Evolutionary conservation across 1,284 basidiomycete genomes (phyloP), one percentile per base, ranked within the genome.

Genomic region (Rhodotorula sp.): DNA sequence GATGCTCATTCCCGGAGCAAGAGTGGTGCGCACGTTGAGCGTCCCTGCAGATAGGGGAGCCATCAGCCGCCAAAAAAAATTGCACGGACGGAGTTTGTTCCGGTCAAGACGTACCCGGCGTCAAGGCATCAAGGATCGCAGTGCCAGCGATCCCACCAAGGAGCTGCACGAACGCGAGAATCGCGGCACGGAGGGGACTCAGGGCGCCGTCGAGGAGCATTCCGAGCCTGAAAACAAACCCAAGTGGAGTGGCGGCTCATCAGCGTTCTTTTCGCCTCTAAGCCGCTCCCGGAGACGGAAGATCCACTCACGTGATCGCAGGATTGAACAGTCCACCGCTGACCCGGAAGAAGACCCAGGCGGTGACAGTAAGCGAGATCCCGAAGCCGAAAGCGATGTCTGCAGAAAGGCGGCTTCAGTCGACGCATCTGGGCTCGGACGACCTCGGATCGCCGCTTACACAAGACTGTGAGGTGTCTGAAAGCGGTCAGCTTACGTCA

Each of bases 281-380:
- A 3, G 3, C n/a, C 51, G 5, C 12, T 21, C 21, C 8, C 21
- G 51, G 10, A 14, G n/a, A 23, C 8, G 14, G 51, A 14, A 26
- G 51, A 26, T 21, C 12, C 51, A 23, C 23, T 52, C 51, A 56
- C 54, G 54, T 26, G 69, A 91, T 85, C 70, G 88, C 85, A 0
- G 90, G 90, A 78, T 91, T 91, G 83, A 91, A 90, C 52, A 87
- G 60, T 4, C 54, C 34, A 10, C 62, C 62, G 20, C n/a, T 21
- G 21, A 64, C 43, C 3, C 51, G 49, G 81, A 72, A 5, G 79
- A 75, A 83, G 82, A 7, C 80, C 87, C 89, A 91, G 10, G 87
- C 88, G 5, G 86, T 87, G 48, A 89, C 86, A 59, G 90, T 84
- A 47, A 91, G 84, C 65, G 86, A 87, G 63, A 91, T 80, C 3